A percentile compares a stretch with the other conserved stretches of the same genome.
These are phyloP conservation scores for Globisporangium rhizosaccharum DNA, from an alignment of 352 stramenopile species.

Conservation along the genomic window DNA sequence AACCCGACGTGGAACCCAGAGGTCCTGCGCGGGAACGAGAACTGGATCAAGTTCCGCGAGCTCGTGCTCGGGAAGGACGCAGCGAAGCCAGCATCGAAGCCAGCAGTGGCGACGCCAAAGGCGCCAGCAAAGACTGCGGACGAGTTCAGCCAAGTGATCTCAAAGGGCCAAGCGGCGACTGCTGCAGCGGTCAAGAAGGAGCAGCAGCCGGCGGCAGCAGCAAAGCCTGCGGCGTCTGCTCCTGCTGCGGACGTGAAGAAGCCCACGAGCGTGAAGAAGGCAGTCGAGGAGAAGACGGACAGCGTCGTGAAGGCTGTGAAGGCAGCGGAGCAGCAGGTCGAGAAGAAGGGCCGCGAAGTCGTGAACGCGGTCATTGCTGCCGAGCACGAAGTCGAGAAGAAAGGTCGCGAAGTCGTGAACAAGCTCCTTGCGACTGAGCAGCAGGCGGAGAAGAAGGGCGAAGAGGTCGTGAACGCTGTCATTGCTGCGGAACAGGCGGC, in stretches of 20 bases:
- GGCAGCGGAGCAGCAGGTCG: slow-evolving; percentile 16
- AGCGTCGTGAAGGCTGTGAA: slow-evolving; percentile 19
- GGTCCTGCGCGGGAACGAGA: slow-evolving; percentile 44
- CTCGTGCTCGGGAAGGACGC: slow-evolving; percentile 46
- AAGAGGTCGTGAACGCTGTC: slow-evolving; percentile 10
- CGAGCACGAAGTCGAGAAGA: slow-evolving; percentile 20
- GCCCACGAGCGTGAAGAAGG: neutral
- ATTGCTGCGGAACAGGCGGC: slow-evolving; percentile 22
- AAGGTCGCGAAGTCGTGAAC: slow-evolving; percentile 20
- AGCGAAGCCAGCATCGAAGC: neutral
- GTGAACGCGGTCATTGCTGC: slow-evolving; percentile 16
- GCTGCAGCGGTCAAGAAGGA: slow-evolving; percentile 13
- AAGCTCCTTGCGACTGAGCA: slow-evolving; percentile 13
- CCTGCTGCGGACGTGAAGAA: slow-evolving; percentile 5
- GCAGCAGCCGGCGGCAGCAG: slow-evolving; percentile 5
- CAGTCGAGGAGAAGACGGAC: slow-evolving; percentile 17
- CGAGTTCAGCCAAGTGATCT: slow-evolving; percentile 43
- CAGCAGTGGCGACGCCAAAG: neutral
- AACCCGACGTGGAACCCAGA: slow-evolving; percentile 78
- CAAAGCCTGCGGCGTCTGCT: neutral
- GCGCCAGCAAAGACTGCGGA: slow-evolving; percentile 24
- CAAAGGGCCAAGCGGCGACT: slow-evolving; percentile 25
- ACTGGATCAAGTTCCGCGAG: slow-evolving; percentile 73
- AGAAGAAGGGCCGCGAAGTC: slow-evolving; percentile 17
- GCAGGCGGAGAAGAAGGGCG: slow-evolving; percentile 6